Evolutionary conservation across 2,329 filamentous ascomycete genomes (phyloP).

Genomic region (Endoconidiophora polonica): DNA sequence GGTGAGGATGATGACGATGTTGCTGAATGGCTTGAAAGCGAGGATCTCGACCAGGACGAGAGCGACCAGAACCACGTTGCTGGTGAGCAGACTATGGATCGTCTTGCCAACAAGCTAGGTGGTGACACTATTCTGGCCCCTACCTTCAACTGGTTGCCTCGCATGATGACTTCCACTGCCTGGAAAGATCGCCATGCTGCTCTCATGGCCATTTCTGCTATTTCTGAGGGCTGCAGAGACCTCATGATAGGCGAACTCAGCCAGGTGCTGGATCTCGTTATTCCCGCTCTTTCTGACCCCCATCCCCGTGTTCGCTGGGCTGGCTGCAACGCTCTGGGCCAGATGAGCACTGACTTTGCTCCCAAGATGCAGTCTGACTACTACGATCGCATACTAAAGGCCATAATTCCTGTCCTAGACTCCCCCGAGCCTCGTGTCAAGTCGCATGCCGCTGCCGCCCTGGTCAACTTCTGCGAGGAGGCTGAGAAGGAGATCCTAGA

Average conservation of each 20-base stretch:
- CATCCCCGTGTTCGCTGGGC: slow-evolving; percentile 94
- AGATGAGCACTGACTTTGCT: slow-evolving; percentile 99
- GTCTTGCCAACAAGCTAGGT: slow-evolving; percentile 89
- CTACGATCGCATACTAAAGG: slow-evolving; percentile 70
- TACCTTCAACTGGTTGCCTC: slow-evolving; percentile 90
- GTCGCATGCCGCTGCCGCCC: slow-evolving; percentile 88
- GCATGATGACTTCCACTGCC: slow-evolving; percentile 89
- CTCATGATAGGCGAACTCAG: slow-evolving; percentile 90
- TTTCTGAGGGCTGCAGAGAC: slow-evolving; percentile 91
- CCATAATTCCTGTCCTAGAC: slow-evolving; percentile 81
- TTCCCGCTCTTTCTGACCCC: slow-evolving; percentile 74
- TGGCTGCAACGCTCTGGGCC: slow-evolving; percentile 93
- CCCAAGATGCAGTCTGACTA: slow-evolving; percentile 96
- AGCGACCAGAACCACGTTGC: slow-evolving; percentile 95
- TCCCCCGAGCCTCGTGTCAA: slow-evolving; percentile 87
- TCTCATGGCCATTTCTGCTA: slow-evolving; percentile 96
- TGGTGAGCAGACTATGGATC: slow-evolving; percentile 96
- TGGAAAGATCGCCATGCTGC: slow-evolving; percentile 95
- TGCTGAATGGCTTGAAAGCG: slow-evolving; percentile 77
- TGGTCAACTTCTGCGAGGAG: slow-evolving; percentile 98
- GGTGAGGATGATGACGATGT: slow-evolving; percentile 90
- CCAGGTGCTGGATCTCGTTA: slow-evolving; percentile 86
- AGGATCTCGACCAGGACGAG: slow-evolving; percentile 91
- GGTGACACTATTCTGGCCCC: slow-evolving; percentile 83
- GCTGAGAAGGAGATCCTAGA: slow-evolving; percentile 83